Evolutionary conservation across 2,329 filamentous ascomycete species (phyloP).

Genomic region (Fusarium tuaranense): DNA sequence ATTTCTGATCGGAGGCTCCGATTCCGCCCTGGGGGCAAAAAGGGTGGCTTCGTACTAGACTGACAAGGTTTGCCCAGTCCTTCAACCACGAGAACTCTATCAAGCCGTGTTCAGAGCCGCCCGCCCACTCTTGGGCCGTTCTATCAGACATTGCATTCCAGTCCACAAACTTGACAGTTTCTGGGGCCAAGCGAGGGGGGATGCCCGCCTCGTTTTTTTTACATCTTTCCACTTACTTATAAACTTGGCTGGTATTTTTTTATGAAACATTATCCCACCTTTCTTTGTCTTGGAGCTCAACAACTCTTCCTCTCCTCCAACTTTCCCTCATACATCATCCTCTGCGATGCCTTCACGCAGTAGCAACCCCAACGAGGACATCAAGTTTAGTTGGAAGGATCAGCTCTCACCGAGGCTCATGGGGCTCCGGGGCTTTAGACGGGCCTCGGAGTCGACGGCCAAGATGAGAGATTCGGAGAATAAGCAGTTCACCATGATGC

Average conservation of each 20-base stretch:
- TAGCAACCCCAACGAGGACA: constrained; percentile 20
- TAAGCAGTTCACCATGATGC: constrained; percentile 36
- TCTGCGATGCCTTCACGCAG: constrained; percentile 32
- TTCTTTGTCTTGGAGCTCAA: neutral
- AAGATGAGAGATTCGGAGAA: constrained; percentile 13
- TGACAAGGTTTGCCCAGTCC: constrained; percentile 31
- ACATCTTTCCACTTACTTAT: constrained; percentile 10
- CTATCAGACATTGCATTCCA: constrained; percentile 39
- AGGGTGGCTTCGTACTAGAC: constrained; percentile 25
- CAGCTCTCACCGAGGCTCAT: constrained; percentile 33
- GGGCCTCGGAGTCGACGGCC: constrained; percentile 32
- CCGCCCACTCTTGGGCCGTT: constrained; percentile 11
- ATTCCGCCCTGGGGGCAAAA: constrained; percentile 20
- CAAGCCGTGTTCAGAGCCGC: constrained; percentile 3
- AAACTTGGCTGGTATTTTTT: constrained; percentile 11
- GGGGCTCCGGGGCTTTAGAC: constrained; percentile 33
- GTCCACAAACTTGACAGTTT: constrained; percentile 21
- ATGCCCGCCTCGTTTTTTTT: neutral
- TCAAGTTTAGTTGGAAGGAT: constrained; percentile 40
- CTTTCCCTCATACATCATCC: constrained; percentile 3
- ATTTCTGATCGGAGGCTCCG: constrained; percentile 27
- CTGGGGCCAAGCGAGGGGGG: constrained; percentile 11
- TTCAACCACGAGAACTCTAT: constrained; percentile 32
- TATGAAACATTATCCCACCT: neutral
- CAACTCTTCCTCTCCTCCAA: constrained; percentile 8